Evolutionary conservation across 768 basidiomycete species (phyloP), one percentile per base, ranked within the genome.

Genomic region (Sistotremastrum suecicum): DNA sequence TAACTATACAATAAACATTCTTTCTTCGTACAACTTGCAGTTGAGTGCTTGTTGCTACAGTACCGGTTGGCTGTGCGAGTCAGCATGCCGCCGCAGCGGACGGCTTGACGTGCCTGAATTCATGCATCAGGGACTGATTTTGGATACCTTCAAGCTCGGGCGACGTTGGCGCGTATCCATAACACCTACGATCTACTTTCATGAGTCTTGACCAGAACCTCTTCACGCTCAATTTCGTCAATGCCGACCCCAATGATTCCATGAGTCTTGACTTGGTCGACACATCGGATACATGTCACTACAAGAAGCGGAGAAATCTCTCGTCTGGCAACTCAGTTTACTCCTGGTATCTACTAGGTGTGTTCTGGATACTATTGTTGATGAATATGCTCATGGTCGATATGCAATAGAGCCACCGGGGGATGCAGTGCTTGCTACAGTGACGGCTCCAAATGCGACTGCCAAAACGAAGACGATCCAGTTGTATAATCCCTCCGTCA

Each of bases 121-220:
- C 20, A 20, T 20, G 20, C 20, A 20, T 2, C 20, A 20, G 20
- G 20, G 20, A 20, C 20, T 20, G 20, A 20, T 20, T 20, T 20
- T 20, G 20, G 20, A 20, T 20, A 20, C 20, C 20, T 20, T 20
- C 20, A 20, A 20, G 20, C 20, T 20, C 20, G 20, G 20, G 20
- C 20, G 20, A 20, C 20, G 20, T 20, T 20, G 20, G 20, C 20
- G 20, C 20, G 20, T 20, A 20, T 20, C 20, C 20, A 20, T 20
- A 20, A 20, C 20, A 20, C 20, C 20, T 20, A 42, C 9, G 20
- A 20, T 20, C 20, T 20, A 20, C 20, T 20, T 20, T 20, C 20
- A 88, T 88, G 86, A 84, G 83, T 57, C 66, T 90, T 45, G 86
- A 89, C 60, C 74, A 85, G 60, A 89, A 88, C 58, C 66, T 90